A percentile compares a stretch with the other conserved stretches of the same genome.
Evolutionary conservation across 495 filamentous ascomycete species (phyloP).

Genomic region (Hypomontagnella monticulosa): DNA sequence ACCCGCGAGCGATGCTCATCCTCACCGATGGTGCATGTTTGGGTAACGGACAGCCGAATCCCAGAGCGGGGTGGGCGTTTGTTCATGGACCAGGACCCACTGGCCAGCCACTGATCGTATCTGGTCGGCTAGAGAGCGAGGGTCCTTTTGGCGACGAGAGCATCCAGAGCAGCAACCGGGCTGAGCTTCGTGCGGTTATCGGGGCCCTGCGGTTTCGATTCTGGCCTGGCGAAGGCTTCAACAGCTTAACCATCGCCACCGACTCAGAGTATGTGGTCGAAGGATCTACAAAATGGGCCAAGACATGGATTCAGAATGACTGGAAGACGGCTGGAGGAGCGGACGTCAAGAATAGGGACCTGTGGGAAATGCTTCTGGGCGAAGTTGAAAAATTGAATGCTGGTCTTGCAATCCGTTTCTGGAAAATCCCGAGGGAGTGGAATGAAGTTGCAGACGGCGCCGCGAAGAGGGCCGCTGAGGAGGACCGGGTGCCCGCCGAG

Average conservation of each 20-base stretch:
- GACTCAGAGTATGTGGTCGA: conserved; percentile 57
- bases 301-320: conserved; percentile 52
- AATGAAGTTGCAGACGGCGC: conserved; percentile 53
- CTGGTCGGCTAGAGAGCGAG: conserved; percentile 46
- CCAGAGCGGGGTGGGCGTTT: conserved; percentile 53
- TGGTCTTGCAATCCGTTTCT: conserved; percentile 51
- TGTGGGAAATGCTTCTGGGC: conserved; percentile 55
- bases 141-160: conserved; percentile 46
- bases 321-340: conserved; percentile 43
- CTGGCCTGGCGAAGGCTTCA: conserved; percentile 53
- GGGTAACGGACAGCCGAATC: conserved; percentile 46
- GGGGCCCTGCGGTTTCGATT: conserved; percentile 47
- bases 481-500: background rate
- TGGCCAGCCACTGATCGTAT: conserved; percentile 7
- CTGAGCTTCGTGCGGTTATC: conserved; percentile 57
- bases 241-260: conserved; percentile 55
- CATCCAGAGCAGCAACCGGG: conserved; percentile 54
- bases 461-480: conserved; percentile 50
- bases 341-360: conserved; percentile 53
- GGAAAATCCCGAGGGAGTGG: conserved; percentile 53
- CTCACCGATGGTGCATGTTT: conserved; percentile 52
- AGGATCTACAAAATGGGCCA: conserved; percentile 52
- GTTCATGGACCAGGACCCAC: conserved; percentile 32
- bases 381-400: conserved; percentile 42
- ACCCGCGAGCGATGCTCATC: conserved; percentile 34